Conservation (phyloP, 2,329 filamentous ascomycete genomes). For the Chalaropsis ovoidea region DNA sequence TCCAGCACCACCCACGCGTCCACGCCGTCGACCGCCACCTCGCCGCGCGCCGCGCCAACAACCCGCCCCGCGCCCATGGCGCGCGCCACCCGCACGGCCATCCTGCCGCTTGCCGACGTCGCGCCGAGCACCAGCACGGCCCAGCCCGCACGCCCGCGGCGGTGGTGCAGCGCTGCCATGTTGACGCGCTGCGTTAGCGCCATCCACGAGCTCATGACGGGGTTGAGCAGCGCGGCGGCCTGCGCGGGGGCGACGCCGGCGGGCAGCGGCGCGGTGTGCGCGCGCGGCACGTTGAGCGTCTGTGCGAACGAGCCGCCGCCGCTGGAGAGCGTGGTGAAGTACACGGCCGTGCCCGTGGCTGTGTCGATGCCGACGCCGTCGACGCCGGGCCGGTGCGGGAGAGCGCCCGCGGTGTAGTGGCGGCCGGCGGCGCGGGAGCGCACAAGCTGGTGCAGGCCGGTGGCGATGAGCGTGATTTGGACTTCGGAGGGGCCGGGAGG, state of each 20-base stretch:
- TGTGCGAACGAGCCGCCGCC: conserved; percentile 36
- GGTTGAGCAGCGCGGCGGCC: conserved; percentile 46
- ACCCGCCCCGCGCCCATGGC: conserved; percentile 41
- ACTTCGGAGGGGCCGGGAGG: background rate
- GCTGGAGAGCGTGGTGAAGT: conserved; percentile 35
- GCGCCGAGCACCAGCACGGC: conserved; percentile 44
- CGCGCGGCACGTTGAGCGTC: conserved; percentile 39
- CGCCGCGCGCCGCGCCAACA: conserved; percentile 41
- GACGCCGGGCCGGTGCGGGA: conserved; percentile 44
- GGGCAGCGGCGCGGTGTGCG: conserved; percentile 36
- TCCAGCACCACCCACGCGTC: background rate
- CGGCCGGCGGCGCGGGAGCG: conserved; percentile 42
- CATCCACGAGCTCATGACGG: conserved; percentile 49
- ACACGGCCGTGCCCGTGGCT: conserved; percentile 40
- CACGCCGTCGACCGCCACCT: conserved; percentile 29
- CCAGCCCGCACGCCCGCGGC: conserved; percentile 32
- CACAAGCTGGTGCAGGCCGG: conserved; percentile 46
- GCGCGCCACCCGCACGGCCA: conserved; percentile 42
- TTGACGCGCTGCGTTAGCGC: conserved; percentile 40
- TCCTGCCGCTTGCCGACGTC: conserved; percentile 42
- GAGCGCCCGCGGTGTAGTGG: conserved; percentile 43
- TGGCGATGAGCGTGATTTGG: conserved; percentile 43
- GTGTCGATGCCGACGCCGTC: conserved; percentile 44
- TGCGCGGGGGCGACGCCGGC: conserved; percentile 39
- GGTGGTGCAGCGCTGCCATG: background rate